These are phyloP conservation scores for Lunasporangiospora selenospora DNA, from an alignment of 192 early-diverging fungal species.

Conservation along the genomic window DNA sequence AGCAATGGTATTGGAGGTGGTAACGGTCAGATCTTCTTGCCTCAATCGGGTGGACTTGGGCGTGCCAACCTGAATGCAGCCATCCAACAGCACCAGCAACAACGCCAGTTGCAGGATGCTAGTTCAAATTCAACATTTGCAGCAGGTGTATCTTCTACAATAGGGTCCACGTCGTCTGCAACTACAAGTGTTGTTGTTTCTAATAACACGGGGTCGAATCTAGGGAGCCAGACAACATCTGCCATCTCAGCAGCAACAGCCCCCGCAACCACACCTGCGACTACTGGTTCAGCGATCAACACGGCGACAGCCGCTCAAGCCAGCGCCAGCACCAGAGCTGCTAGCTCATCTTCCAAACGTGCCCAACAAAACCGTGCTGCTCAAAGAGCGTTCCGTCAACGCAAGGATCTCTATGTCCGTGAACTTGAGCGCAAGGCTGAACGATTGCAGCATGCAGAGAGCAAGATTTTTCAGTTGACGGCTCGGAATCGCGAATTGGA, in stretches of 20 bases:
- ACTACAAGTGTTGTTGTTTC: too few species aligned
- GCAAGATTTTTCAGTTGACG: slow-evolving; percentile 43
- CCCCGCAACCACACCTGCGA: too few species aligned
- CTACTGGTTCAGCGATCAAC: too few species aligned
- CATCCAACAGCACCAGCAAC: slow-evolving; percentile 17
- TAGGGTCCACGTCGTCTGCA: too few species aligned
- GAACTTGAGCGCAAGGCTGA: slow-evolving; percentile 78
- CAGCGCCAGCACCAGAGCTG: not conserved
- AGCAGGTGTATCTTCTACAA: too few species aligned
- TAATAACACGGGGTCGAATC: too few species aligned
- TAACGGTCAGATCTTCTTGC: not conserved
- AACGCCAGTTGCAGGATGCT: not conserved
- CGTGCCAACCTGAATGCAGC: slow-evolving; percentile 37
- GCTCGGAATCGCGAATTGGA: slow-evolving; percentile 24
- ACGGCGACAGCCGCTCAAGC: not conserved
- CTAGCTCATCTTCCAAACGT: slow-evolving; percentile 76
- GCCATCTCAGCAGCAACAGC: too few species aligned
- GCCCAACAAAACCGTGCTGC: slow-evolving; percentile 92
- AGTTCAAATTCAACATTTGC: too few species aligned
- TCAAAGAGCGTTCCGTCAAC: slow-evolving; percentile 90
- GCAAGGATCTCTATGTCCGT: slow-evolving; percentile 82
- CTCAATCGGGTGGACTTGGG: slow-evolving; percentile 20
- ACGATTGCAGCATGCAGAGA: slow-evolving; percentile 57
- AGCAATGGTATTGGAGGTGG: slow-evolving; percentile 14
- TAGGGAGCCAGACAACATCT: too few species aligned